Evolutionary conservation across 2,329 filamentous ascomycete species (phyloP), one percentile per base, ranked within the genome.

Genomic region (Keithomyces neogunnii): DNA sequence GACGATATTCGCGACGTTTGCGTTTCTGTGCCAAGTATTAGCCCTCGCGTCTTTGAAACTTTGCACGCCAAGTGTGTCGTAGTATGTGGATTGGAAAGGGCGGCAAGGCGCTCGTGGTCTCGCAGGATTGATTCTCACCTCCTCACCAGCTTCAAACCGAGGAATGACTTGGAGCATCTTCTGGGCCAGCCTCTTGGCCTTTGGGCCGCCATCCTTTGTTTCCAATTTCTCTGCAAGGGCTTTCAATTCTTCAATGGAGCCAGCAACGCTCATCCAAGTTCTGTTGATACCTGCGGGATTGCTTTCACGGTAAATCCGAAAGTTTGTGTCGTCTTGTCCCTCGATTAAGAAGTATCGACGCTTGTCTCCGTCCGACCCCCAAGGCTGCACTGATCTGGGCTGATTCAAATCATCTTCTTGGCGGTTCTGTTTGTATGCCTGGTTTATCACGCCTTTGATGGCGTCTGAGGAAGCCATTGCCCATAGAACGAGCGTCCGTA

Each of bases 311-410:
- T 99, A 99, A 44, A 99, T 81, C 56, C 93, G 82, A 68, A 99
- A 99, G 55, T 87, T 81, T 3, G 92, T 97, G 68, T 99, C 91
- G 60, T 97, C 92, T 59, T 89, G 81, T 10, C 93, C 93, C 69
- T 99, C 93, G 55, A 99, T 81, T 46, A 99, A 75, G 73, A 87
- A 99, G 69, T 97, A 99, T 53, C 90, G 84, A 51, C 93, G 84
- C 73, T 93, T 95, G 60, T 96, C 85, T 57, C 88, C 89, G 66
- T 96, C 91, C 10, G 82, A 80, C 7, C 91, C 91, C 91, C 91
- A 96, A 4, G 89, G 84, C 64, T 95, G 90, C 45, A 96, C 88
- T 1, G 89, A 91, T 36, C 95, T 76, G 7, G 91, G 87, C 59
- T 96, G 89, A 65, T 96, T 96, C 45, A 81, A 66, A 57, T 86